Conservation (phyloP, 1,139 yeast species). For the Yamadazyma jaroonii region DNA sequence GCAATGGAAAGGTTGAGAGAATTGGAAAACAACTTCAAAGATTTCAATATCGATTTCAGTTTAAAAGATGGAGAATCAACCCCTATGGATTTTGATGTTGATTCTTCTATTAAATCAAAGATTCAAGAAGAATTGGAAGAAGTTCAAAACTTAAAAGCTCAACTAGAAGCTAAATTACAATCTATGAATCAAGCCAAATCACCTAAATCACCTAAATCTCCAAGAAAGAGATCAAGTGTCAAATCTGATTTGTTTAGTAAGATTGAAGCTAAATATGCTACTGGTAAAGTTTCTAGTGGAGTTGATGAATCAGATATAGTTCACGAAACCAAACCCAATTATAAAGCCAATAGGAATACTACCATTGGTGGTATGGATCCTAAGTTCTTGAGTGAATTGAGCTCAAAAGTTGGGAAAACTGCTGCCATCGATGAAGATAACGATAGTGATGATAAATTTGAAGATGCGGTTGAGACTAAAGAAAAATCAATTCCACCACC, state of each 20-base stretch:
- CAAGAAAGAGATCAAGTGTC: constrained; percentile 1
- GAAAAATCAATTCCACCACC: constrained; percentile 22
- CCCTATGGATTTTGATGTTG: constrained; percentile 19
- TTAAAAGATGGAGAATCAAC: constrained; percentile 17
- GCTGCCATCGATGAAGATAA: constrained; percentile 28
- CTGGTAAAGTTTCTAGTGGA: constrained; percentile 36
- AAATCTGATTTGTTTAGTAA: constrained; percentile 24
- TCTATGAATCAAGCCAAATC: constrained; percentile 14
- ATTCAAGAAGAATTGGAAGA: constrained; percentile 45
- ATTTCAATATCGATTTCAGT: constrained; percentile 56
- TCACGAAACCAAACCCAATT: constrained; percentile 14
- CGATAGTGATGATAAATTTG: constrained; percentile 1
- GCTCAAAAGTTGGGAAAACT: constrained; percentile 45
- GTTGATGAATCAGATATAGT: constrained; percentile 17
- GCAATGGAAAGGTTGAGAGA: constrained; percentile 69
- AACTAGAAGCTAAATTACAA: constrained; percentile 35
- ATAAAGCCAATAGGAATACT: constrained; percentile 30
- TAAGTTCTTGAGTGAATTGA: constrained; percentile 55
- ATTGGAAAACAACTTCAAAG: constrained; percentile 58
- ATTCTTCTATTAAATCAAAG: constrained; percentile 34
- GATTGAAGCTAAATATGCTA: constrained; percentile 49
- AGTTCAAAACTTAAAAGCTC: constrained; percentile 43
- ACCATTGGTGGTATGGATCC: constrained; percentile 48
- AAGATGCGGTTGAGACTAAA: constrained; percentile 15
- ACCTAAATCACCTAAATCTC: constrained; percentile 8